These are phyloP conservation scores for Suillus fuscotomentosus DNA, from an alignment of 768 basidiomycete species.

Conservation along the genomic window DNA sequence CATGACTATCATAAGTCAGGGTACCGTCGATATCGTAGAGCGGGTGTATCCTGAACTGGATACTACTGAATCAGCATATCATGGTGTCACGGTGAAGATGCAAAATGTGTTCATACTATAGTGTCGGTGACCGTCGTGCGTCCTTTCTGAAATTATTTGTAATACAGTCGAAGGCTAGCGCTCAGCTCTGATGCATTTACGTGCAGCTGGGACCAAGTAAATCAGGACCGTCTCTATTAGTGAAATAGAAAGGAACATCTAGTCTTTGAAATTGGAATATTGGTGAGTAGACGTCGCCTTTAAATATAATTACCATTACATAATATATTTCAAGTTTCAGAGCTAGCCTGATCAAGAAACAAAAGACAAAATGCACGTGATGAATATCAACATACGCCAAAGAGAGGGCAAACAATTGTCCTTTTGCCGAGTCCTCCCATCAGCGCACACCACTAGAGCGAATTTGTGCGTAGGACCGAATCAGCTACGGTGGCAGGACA, in stretches of 20 bases:
- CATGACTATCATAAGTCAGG: conserved; percentile 24
- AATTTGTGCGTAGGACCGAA: conserved; percentile 9
- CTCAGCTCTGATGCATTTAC: background rate
- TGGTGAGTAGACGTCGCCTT: too few species aligned
- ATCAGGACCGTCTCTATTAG: conserved; percentile 18
- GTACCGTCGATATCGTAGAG: conserved; percentile 56
- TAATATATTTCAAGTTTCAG: too few species aligned
- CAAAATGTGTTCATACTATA: conserved; percentile 48
- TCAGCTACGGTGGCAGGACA: conserved; percentile 15
- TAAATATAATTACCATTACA: too few species aligned
- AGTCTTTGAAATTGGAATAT: too few species aligned
- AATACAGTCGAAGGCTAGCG: background rate
- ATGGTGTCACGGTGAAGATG: conserved; percentile 40
- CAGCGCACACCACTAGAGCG: conserved; percentile 24
- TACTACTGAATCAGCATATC: conserved; percentile 31
- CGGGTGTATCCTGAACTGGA: conserved; percentile 66
- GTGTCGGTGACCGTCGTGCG: conserved; percentile 57
- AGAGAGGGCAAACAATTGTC: conserved; percentile 38
- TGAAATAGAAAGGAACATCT: conserved; percentile 9
- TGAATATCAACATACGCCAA: conserved; percentile 54
- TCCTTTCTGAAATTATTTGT: conserved; percentile 12
- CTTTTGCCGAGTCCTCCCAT: conserved; percentile 16
- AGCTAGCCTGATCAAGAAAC: background rate
- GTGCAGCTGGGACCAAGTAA: conserved; percentile 23
- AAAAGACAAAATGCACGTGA: conserved; percentile 27